Conservation (phyloP, 2,329 filamentous ascomycete genomes). For the Arthroderma uncinatum region DNA sequence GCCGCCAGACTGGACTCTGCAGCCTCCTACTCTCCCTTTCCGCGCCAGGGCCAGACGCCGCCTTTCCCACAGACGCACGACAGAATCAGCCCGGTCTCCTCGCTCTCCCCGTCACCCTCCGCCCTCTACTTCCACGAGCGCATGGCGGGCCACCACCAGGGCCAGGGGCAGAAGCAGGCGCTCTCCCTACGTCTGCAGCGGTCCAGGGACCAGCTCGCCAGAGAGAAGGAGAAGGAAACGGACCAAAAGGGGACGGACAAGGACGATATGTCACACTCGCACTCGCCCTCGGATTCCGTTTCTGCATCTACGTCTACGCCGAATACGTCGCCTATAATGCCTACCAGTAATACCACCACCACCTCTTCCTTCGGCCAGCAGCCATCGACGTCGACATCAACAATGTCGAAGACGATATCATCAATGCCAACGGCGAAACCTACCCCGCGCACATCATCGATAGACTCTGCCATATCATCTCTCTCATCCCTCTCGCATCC, state of each 20-base stretch:
- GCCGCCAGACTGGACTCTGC: neutral
- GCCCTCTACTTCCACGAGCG: conserved; percentile 3
- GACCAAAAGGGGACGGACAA: neutral
- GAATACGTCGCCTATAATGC: conserved; percentile 1
- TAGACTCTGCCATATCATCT: conserved; percentile 83
- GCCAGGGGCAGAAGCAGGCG: neutral
- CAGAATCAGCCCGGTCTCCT: neutral
- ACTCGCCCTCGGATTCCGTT: neutral
- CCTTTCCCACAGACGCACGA: neutral
- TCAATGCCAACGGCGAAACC: conserved; percentile 14
- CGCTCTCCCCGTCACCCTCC: neutral
- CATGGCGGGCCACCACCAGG: conserved; percentile 2
- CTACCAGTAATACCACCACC: neutral
- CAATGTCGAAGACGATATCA: too few relatives aligned
- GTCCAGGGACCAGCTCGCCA: neutral
- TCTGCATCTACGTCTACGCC: neutral
- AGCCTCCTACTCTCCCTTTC: neutral
- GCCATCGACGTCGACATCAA: neutral
- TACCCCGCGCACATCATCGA: conserved; percentile 67
- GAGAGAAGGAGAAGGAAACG: neutral
- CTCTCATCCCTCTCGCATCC: conserved; percentile 43
- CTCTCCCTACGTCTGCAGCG: neutral
- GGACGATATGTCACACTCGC: neutral
- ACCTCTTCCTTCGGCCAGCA: neutral
- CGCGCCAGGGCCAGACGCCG: neutral